Percentiles rank a stretch among this genome's conserved stretches.
These are phyloP conservation scores for Epichloe aotearoae DNA, from an alignment of 2,329 filamentous ascomycete species.

Conservation along the genomic window DNA sequence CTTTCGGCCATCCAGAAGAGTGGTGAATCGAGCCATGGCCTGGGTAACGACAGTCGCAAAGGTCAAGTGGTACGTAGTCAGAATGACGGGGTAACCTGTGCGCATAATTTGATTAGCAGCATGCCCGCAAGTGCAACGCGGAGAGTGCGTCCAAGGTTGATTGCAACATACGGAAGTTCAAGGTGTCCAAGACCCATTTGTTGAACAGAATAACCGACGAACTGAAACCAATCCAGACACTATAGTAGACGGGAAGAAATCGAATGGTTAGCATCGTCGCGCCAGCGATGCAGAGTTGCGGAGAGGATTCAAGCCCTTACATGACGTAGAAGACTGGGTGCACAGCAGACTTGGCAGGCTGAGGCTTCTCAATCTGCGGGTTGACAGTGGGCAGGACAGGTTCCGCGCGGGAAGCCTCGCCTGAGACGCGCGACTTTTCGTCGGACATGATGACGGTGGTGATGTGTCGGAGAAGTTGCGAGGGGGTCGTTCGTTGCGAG, in stretches of 20 bases:
- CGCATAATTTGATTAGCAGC: background rate
- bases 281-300: background rate
- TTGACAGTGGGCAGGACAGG: conserved; percentile 71
- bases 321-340: conserved; percentile 79
- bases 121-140: background rate
- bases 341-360: conserved; percentile 49
- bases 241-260: conserved; percentile 25
- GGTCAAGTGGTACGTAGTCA: conserved; percentile 90
- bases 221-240: conserved; percentile 83
- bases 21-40: conserved; percentile 78
- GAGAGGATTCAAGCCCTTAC: conserved; percentile 27
- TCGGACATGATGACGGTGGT: conserved; percentile 29
- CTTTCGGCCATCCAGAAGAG: conserved; percentile 83
- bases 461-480: conserved; percentile 11
- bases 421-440: conserved; percentile 75
- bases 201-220: conserved; percentile 97
- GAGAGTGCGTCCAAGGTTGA: background rate
- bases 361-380: conserved; percentile 57
- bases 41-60: conserved; percentile 95
- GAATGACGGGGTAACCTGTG: conserved; percentile 58
- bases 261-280: background rate
- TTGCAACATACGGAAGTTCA: conserved; percentile 49
- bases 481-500: conserved; percentile 10
- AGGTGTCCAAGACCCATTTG: conserved; percentile 89
- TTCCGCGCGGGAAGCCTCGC: conserved; percentile 54